Evolutionary conservation across 805 yeast species (phyloP).

Genomic region (Sugiyamaella lignohabitans): DNA sequence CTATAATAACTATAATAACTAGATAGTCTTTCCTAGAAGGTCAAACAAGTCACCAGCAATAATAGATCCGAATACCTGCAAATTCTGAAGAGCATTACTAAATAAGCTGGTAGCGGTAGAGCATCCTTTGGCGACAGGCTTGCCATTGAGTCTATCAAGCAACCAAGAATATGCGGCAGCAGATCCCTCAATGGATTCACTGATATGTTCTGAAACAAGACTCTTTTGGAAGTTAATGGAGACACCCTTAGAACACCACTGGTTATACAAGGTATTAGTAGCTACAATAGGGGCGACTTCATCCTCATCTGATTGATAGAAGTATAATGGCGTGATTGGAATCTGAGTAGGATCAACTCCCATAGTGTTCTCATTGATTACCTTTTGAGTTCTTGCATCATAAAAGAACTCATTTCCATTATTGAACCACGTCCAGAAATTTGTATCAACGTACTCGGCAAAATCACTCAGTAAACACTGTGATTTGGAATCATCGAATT

Average conservation of each 20-base stretch:
- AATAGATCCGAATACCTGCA: neutral
- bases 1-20: no score
- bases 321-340: constrained; percentile 21
- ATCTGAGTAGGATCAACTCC: constrained; percentile 21
- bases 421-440: constrained; percentile 18
- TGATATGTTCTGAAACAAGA: constrained; percentile 14
- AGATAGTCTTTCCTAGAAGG: neutral
- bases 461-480: constrained; percentile 17
- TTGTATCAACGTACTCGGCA: constrained; percentile 13
- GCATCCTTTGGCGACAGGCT: constrained; percentile 6
- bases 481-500: constrained; percentile 13
- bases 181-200: constrained; percentile 11
- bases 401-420: constrained; percentile 17
- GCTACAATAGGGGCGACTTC: constrained; percentile 17
- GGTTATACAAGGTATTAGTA: constrained; percentile 16
- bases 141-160: constrained; percentile 8
- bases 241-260: constrained; percentile 17
- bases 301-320: constrained; percentile 23
- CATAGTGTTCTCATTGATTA: constrained; percentile 18
- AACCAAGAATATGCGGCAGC: constrained; percentile 14
- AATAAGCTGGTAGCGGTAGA: constrained; percentile 12
- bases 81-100: neutral
- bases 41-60: neutral
- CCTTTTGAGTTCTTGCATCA: constrained; percentile 11
- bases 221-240: constrained; percentile 9